phyloP scores from a whole-genome alignment of 2,329 filamentous ascomycete species.

The Fusarium subtropicale region DNA sequence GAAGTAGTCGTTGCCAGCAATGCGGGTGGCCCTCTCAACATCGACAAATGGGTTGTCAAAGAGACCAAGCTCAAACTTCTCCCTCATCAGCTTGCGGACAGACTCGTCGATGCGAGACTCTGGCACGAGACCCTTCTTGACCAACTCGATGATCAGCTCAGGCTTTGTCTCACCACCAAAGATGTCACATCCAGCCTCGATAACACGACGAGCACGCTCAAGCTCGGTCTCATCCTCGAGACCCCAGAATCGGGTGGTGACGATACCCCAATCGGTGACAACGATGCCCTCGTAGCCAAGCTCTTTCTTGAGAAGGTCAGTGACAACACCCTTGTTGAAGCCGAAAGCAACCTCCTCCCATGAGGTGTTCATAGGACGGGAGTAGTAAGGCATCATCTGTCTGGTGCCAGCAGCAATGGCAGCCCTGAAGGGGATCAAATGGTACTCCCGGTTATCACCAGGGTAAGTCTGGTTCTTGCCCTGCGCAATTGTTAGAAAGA shows the following conservation, averaged over 20 bases:
- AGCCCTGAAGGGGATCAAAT: constrained; percentile 62
- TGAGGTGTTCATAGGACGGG: constrained; percentile 59
- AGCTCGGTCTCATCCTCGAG: constrained; percentile 57
- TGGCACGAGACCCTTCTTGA: constrained; percentile 53
- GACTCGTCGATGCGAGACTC: constrained; percentile 60
- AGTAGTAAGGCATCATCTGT: constrained; percentile 66
- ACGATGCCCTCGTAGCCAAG: constrained; percentile 65
- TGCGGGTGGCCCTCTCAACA: constrained; percentile 45
- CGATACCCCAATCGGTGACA: constrained; percentile 64
- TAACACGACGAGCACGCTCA: constrained; percentile 51
- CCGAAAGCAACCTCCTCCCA: constrained; percentile 62
- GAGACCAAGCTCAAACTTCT: constrained; percentile 64
- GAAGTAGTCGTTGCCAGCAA: constrained; percentile 60
- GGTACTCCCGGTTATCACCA: constrained; percentile 61
- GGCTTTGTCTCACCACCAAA: constrained; percentile 61
- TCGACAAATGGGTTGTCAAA: constrained; percentile 65
- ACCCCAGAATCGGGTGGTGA: constrained; percentile 65
- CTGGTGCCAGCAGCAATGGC: constrained; percentile 61
- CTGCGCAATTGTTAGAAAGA: constrained; percentile 44
- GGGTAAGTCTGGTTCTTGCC: constrained; percentile 65
- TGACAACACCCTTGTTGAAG: constrained; percentile 64
- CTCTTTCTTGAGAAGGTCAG: constrained; percentile 59
- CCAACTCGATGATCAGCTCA: constrained; percentile 62
- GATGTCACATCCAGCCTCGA: constrained; percentile 65
- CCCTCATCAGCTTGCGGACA: constrained; percentile 58